Evolutionary conservation across 192 early-diverging fungal species (phyloP).

Genomic region (Backusella parvicylindrica): DNA sequence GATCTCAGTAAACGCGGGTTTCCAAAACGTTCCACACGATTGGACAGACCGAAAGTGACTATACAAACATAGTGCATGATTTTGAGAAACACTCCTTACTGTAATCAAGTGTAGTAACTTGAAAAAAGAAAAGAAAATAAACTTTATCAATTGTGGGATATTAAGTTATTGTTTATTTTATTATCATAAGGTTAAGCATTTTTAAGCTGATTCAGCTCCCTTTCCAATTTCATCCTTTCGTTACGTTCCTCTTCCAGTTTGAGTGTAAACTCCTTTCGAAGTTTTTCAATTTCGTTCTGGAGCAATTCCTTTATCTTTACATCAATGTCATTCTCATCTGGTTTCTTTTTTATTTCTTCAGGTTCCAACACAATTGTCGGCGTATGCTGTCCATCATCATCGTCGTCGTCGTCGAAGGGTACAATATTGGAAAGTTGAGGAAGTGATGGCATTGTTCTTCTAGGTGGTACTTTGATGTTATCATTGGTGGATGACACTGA

Average conservation of each 20-base stretch:
- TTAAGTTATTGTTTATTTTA: neutral
- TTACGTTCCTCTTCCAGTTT: constrained; percentile 20
- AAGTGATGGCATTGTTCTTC: constrained; percentile 6
- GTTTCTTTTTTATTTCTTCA: neutral
- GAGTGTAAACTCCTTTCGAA: constrained; percentile 18
- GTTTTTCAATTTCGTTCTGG: constrained; percentile 13
- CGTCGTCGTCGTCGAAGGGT: neutral
- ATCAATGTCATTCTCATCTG: neutral
- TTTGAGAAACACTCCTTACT: too few species aligned
- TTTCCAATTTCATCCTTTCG: constrained; percentile 16
- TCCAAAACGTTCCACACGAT: too few species aligned
- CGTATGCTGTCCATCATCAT: neutral
- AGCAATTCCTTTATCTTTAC: neutral
- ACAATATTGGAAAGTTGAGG: neutral
- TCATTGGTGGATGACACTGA: neutral
- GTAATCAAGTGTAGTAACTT: too few species aligned
- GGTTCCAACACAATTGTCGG: too few species aligned
- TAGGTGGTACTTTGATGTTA: neutral
- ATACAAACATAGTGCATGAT: too few species aligned
- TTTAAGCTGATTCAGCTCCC: constrained; percentile 10
- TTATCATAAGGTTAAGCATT: neutral
- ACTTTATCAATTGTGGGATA: neutral
- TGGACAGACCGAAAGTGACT: too few species aligned
- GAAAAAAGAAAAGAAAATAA: too few species aligned
- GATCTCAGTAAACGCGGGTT: too few species aligned